These are phyloP conservation scores for Salvia splendens DNA, from an alignment of 257 asterid species.

Conservation along the genomic window DNA sequence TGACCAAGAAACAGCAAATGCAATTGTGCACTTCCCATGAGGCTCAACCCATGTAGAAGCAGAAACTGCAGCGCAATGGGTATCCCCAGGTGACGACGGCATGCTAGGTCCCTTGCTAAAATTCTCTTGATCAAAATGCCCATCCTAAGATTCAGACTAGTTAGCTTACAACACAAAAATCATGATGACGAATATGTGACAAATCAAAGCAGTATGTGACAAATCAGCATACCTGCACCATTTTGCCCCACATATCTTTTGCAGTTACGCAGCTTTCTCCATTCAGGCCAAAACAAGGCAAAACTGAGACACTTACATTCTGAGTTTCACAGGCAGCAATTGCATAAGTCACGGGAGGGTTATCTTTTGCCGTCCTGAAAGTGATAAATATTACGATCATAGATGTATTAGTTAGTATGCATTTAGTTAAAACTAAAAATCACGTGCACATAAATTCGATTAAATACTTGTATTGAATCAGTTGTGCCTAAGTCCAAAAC, in stretches of 20 bases:
- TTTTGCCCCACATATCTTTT: constrained; percentile 92
- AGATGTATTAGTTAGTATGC: no score
- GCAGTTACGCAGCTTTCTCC: constrained; percentile 89
- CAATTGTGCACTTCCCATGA: constrained; percentile 90
- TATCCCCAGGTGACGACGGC: constrained; percentile 91
- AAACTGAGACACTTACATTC: constrained; percentile 85
- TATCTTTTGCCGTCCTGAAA: constrained; percentile 86
- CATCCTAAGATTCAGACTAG: constrained; percentile 52
- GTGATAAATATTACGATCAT: constrained; percentile 21
- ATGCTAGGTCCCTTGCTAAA: constrained; percentile 73
- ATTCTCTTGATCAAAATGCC: constrained; percentile 83
- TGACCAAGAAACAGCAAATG: constrained; percentile 93
- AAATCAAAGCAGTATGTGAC: background rate
- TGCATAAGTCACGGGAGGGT: constrained; percentile 92
- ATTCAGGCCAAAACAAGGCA: constrained; percentile 87
- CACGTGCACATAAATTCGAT: background rate
- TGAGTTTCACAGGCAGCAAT: constrained; percentile 97
- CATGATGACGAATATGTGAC: background rate
- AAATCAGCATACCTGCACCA: constrained; percentile 62
- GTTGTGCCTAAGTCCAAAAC: background rate
- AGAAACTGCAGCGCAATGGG: constrained; percentile 93
- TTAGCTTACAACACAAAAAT: background rate
- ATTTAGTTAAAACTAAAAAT: constrained; percentile 1
- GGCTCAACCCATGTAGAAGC: constrained; percentile 99
- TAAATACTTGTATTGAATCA: background rate